phyloP scores from a whole-genome alignment of 169 alveolate species.

The Plasmodium relictum region DNA sequence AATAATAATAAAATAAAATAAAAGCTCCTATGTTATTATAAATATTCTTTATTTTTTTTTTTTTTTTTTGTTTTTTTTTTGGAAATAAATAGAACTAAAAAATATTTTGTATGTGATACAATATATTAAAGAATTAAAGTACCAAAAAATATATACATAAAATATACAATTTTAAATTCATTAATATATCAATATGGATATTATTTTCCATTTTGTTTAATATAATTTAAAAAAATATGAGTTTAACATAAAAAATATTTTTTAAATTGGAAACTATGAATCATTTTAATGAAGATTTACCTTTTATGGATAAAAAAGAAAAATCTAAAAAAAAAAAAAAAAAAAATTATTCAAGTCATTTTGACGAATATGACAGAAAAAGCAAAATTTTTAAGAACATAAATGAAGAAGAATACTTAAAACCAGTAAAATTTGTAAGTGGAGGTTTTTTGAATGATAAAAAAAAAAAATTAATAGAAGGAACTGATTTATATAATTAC shows the following conservation, averaged over 20 bases:
- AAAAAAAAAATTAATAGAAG: background rate
- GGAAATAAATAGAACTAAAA: too few species aligned
- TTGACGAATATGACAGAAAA: background rate
- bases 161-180: too few species aligned
- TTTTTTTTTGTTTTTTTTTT: too few species aligned
- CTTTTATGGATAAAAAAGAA: background rate
- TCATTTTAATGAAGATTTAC: constrained; percentile 19
- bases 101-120: too few species aligned
- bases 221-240: background rate
- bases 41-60: too few species aligned
- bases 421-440: constrained; percentile 72
- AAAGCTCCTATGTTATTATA: too few species aligned
- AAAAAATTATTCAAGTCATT: background rate
- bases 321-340: constrained; percentile 37
- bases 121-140: too few species aligned
- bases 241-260: background rate
- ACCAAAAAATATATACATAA: too few species aligned
- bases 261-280: constrained; percentile 1
- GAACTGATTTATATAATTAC: background rate
- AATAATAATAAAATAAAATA: too few species aligned
- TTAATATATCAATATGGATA: too few species aligned
- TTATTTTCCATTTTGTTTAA: too few species aligned
- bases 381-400: constrained; percentile 12
- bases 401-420: constrained; percentile 31
- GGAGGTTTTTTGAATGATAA: constrained; percentile 53